A percentile compares a stretch with the other conserved stretches of the same genome.
phyloP scores from a whole-genome alignment of 805 yeast species.

The Lachancea fermentati region DNA sequence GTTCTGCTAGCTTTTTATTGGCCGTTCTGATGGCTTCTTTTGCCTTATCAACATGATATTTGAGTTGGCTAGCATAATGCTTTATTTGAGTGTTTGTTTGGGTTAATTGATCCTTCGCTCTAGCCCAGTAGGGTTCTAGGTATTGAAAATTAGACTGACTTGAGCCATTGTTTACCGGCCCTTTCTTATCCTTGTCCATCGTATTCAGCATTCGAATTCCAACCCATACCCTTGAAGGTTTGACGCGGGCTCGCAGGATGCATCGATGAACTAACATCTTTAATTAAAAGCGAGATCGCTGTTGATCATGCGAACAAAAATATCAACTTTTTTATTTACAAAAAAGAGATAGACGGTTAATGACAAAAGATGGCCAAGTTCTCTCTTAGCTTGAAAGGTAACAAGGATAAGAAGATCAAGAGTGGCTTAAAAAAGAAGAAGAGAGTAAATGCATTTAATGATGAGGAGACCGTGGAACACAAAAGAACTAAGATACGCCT shows the following conservation, averaged over 20 bases:
- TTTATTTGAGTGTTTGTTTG: slow-evolving; percentile 9
- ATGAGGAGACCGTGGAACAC: slow-evolving; percentile 4
- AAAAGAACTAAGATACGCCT: slow-evolving; percentile 14
- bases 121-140: slow-evolving; percentile 15
- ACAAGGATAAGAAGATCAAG: slow-evolving; percentile 12
- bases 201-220: neutral
- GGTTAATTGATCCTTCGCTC: slow-evolving; percentile 10
- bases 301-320: neutral
- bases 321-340: too few relatives aligned
- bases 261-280: neutral
- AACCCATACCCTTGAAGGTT: neutral
- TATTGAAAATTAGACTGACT: neutral
- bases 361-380: slow-evolving; percentile 14
- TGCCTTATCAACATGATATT: slow-evolving; percentile 25
- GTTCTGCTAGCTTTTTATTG: slow-evolving; percentile 33
- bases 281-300: too few relatives aligned
- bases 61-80: slow-evolving; percentile 14
- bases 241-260: neutral
- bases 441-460: slow-evolving; percentile 19
- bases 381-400: slow-evolving; percentile 18
- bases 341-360: neutral
- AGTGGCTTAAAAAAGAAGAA: slow-evolving; percentile 13
- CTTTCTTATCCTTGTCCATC: neutral
- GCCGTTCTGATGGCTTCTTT: slow-evolving; percentile 34
- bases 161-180: neutral